Base-by-base conservation (phyloP, 2,329 filamentous ascomycete species). In the Cercospora janseana region DNA sequence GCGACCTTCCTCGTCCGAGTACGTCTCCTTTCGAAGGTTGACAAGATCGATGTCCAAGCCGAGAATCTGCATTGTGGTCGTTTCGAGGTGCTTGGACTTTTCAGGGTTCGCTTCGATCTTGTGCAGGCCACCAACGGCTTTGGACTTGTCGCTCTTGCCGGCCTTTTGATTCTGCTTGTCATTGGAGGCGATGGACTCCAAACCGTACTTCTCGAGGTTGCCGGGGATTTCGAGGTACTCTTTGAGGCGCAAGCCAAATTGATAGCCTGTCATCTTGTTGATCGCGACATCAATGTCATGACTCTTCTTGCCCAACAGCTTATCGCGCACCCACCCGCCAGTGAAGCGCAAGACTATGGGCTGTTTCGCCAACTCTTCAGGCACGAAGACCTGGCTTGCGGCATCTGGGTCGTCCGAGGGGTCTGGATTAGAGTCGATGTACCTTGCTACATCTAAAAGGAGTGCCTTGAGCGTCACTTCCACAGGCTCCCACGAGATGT, bases 81-180 rank as follows among this genome's bases (percentile, higher is more conserved):
- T 97, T 70, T 95, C 92, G 10, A 97, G 79, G 66, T 97, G 88
- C 72, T 97, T 97, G 15, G 90, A 95, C 72, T 95, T 96, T 63
- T 96, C 90, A 0, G 91, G 92, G 67, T 97, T 97, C 50, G 86
- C 86, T 45, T 86, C 85, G 59, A 96, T 92, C 69, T 89, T 94
- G 75, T 96, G 86, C 24, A 96, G 76, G 56, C 81, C 85, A 42
- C 86, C 85, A 46, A 93, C 76, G 49, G 85, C 83, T 45, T 79
- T 78, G 13, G 67, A 70, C 63, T 74, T 75, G 58, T 70, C 68
- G 10, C 62, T 66, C n/a, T 62, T 60, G 18, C 63, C 67, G n/a
- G 68, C 64, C 46, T 69, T 70, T 70, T 65, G 23, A 68, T 62
- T 66, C 45, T 69, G 64, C 51, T 64, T 66, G 26, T 70, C 67